Conservation (phyloP, 176 grass and related monocot genomes). For the Aegilops speltoides region DNA sequence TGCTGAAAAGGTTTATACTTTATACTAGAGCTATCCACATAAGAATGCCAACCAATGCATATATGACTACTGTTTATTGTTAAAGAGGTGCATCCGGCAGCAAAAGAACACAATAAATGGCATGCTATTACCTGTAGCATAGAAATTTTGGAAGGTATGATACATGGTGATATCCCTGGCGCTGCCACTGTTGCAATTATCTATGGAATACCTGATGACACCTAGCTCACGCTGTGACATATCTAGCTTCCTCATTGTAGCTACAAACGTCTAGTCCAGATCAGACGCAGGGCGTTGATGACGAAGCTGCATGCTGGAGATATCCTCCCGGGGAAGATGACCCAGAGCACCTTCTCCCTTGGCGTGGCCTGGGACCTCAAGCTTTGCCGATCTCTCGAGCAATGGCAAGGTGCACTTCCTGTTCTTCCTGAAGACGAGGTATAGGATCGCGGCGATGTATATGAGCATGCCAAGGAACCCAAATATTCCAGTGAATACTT, state of each 20-base stretch:
- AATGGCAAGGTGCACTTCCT: slow-evolving; percentile 62
- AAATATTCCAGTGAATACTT: slow-evolving; percentile 75
- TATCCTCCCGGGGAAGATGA: slow-evolving; percentile 88
- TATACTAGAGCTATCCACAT: not conserved
- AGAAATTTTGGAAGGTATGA: no score
- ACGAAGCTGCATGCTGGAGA: slow-evolving; percentile 91
- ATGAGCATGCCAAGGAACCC: slow-evolving; percentile 88
- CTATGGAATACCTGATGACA: no score
- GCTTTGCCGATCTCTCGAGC: slow-evolving; percentile 39
- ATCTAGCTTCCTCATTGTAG: not conserved
- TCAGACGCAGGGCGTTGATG: slow-evolving; percentile 41
- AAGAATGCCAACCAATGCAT: not conserved
- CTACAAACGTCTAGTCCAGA: slow-evolving; percentile 44
- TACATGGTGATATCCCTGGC: no score
- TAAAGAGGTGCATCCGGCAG: not conserved
- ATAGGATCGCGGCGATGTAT: slow-evolving; percentile 66
- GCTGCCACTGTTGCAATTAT: no score
- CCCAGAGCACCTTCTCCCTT: slow-evolving; percentile 41
- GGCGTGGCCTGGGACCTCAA: not conserved
- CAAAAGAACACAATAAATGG: not conserved
- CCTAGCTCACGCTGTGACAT: not conserved
- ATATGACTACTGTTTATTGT: not conserved
- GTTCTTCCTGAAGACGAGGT: slow-evolving; percentile 79
- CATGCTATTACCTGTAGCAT: no score
- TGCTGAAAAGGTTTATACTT: not conserved